Base-by-base conservation (phyloP, 2,329 filamentous ascomycete species). In the Tolypocladium sp. region DNA sequence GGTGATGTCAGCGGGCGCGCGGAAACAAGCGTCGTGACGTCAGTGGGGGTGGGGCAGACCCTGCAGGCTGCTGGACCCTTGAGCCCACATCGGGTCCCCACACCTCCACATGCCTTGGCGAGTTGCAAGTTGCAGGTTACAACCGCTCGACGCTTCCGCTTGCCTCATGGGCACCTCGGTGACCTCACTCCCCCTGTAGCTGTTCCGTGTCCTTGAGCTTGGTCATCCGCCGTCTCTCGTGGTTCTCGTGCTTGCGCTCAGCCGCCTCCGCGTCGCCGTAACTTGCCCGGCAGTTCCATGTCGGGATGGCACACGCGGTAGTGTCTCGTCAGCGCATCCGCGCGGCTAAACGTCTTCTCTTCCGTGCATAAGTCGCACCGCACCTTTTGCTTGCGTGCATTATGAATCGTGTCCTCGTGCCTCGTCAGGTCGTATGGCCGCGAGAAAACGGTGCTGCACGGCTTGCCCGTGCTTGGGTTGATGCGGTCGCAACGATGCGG, bases 371-470 rank as follows among this genome's bases (percentile, higher is more conserved):
- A 77, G 63, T 92, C 87, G 74, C 94, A 99, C 52, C 91, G 87
- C 9, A 97, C 92, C 78, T 97, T 97, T 73, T 92, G 87, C 80
- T 97, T 97, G 67, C 90, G 86, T 1, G 87, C 88, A 67, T 97
- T 97, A 81, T 97, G 94, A 64, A 97, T 97, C 0, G 94, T 97
- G 65, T 97, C 93, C 73, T 99, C 94, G 70, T 99, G 94, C 27
- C 94, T 83, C 0, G 94, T 99, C 57, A 99, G 81, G 73, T 99
- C 94, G 79, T 99, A 99, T 1, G 94, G 94, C 25, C 94, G 82
- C 1, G 93, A 97, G 74, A 99, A 97, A 58, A 96, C 81, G 0
- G 92, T 95, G 71, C 91, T 93, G 82, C 94, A 97, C 0, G 92
- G 89, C 77, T 97, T 97, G 63, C 91, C 91, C 0, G 94, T 97